Base-by-base conservation (phyloP, 768 basidiomycete genomes). In the Termitomyces sp. region DNA sequence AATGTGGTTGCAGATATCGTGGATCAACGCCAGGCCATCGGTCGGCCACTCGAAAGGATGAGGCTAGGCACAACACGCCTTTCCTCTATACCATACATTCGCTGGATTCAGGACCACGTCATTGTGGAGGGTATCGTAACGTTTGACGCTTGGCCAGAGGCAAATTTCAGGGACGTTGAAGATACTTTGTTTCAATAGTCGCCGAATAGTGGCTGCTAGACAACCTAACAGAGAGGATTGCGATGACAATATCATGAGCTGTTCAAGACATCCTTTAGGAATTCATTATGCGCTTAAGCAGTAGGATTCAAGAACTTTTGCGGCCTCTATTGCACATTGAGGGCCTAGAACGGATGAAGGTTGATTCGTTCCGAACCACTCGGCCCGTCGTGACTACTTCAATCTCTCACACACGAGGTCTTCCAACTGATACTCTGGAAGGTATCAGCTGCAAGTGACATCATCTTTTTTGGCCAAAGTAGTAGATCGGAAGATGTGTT, bases 121-220 rank as follows among this genome's bases (percentile, higher is more conserved):
- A 50, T 53, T 33, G 38, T 72, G 50, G 65, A 68, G 58, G 63
- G 54, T 27, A 65, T 70, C 56, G 47, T 56, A 23, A 54, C 56
- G 13, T 52, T 63, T 39, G 66, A 66, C 35, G 42, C 60, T n/a
- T 76, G 74, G 75, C 72, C 73, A 25, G 49, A 48, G 2, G 56
- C 61, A 47, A 53, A 63, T 31, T 35, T 15, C 9, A 59, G 62
- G n/a, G 72, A 75, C 54, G 58, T 57, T 27, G 71, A 73, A 36
- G 73, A 73, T 36, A 58, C 54, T 35, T 56, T 70, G 43, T 70
- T 63, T 32, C 25, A 43, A 45, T 56, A 18, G 33, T 44, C 25
- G n/a, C 9, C 15, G 10, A 27, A 35, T 48, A 27, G 35, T 36
- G 23, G 25, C 23, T 48, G 23, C 33, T 5, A 23, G 13, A 9